Conservation (phyloP, 495 filamentous ascomycete species). For the Xylaria bambusicola region DNA sequence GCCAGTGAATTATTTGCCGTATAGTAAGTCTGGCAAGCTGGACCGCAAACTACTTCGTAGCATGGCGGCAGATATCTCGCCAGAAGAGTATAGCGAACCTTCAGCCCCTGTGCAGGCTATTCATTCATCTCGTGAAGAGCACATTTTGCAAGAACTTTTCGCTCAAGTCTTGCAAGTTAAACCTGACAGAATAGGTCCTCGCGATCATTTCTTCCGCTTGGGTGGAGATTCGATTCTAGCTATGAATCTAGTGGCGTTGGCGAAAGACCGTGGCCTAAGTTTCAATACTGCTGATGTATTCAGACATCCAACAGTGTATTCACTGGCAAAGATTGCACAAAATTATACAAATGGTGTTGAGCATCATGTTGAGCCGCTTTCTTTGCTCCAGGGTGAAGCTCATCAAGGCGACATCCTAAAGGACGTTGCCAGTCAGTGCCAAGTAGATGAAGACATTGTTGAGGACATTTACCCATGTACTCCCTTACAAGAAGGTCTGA, state of each 20-base stretch:
- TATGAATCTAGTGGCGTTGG: background rate
- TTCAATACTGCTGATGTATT: background rate
- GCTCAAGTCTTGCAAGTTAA: background rate
- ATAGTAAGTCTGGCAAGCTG: background rate
- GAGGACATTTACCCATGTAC: slow-evolving; percentile 66
- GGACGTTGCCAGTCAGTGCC: no score
- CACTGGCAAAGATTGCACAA: background rate
- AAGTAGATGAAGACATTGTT: slow-evolving; percentile 26
- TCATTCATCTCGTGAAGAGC: background rate
- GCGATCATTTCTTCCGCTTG: no score
- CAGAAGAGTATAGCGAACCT: background rate
- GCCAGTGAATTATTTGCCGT: slow-evolving; percentile 18
- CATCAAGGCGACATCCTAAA: no score
- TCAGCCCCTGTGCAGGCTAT: background rate
- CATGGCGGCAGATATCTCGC: background rate
- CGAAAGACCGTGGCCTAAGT: background rate
- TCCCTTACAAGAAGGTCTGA: slow-evolving; percentile 63
- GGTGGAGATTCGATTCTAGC: no score
- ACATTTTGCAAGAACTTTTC: background rate
- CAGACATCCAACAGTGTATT: background rate
- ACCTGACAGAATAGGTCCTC: no score
- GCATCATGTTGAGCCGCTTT: background rate
- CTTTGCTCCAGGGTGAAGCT: no score
- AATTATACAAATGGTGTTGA: background rate
- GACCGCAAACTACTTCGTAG: slow-evolving; percentile 19